Base-by-base conservation (phyloP, 2,329 filamentous ascomycete species). In the Aspergillus clavatus region DNA sequence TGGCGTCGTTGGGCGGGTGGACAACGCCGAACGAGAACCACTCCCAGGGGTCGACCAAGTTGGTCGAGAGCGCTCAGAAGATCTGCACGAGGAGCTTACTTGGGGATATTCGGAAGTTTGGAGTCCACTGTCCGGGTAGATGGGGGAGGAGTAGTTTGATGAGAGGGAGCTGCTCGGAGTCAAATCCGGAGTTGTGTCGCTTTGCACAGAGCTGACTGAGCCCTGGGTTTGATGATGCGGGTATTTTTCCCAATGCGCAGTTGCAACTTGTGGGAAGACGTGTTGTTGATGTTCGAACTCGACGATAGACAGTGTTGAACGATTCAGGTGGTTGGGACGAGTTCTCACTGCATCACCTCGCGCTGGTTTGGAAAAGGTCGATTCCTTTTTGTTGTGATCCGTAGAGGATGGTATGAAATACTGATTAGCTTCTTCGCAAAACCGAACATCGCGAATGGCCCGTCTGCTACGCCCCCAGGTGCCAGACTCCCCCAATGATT, bases 131-230 rank as follows among this genome's bases (percentile, higher is more conserved):
- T 65, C 58, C 0, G 62, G 59, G 33, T 63, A 63, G 4, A 58
- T 48, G 0, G 59, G 52, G 12, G 58, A 53, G 6, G 65, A 66
- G 41, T 65, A 62, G 5, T 58, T 56, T 1, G 66, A 69, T 19
- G 66, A 69, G 48, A 69, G 68, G 1, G 66, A 69, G 46, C 60
- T 68, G 50, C 65, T 69, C 0, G 66, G 66, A 0, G 65, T 69
- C 27, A 69, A 49, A 27, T 68, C 62, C 0, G 66, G 66, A 1
- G 61, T 67, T 3, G 52, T 54, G 44, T 66, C 63, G 8, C 61
- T 59, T 47, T 59, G 54, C 0, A 60, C 51, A 0, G 65, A 67
- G 49, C 64, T 63, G 48, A 62, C 67, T 3, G 66, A 68, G 31
- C 54, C 46, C 19, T 68, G 62, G 26, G 58, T 66, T 35, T 61